phyloP scores from a whole-genome alignment of 2,329 filamentous ascomycete species.

The Diaporthe citri region DNA sequence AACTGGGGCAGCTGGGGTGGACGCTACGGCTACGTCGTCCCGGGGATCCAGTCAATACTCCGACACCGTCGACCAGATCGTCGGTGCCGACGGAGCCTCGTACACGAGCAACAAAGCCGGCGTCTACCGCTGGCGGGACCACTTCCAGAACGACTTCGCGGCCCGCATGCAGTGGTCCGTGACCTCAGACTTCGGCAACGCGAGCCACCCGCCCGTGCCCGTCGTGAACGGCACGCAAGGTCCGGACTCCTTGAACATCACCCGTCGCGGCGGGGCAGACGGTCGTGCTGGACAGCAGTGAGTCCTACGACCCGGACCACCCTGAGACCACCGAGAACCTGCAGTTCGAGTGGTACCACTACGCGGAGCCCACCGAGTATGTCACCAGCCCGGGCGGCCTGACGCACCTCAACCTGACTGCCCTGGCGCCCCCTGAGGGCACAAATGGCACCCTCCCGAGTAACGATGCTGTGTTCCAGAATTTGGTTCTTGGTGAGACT shows the following conservation, averaged over 20 bases:
- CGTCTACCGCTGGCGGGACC: constrained; percentile 51
- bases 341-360: background rate
- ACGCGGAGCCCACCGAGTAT: background rate
- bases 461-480: background rate
- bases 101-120: constrained; percentile 40
- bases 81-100: background rate
- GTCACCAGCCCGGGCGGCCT: background rate
- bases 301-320: background rate
- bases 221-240: background rate
- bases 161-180: constrained; percentile 49
- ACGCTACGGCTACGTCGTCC: background rate
- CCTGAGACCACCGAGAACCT: background rate
- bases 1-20: constrained; percentile 6
- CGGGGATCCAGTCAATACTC: background rate
- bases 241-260: background rate
- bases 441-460: background rate
- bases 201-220: constrained; percentile 29
- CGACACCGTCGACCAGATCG: background rate
- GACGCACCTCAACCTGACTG: background rate
- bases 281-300: background rate
- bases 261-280: background rate
- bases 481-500: background rate
- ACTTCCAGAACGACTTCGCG: constrained; percentile 51
- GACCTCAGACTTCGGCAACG: constrained; percentile 39
- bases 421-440: background rate